Evolutionary conservation across 352 stramenopile genomes (phyloP), one percentile per base, ranked within the genome.

Genomic region (Pythium monospermum): DNA sequence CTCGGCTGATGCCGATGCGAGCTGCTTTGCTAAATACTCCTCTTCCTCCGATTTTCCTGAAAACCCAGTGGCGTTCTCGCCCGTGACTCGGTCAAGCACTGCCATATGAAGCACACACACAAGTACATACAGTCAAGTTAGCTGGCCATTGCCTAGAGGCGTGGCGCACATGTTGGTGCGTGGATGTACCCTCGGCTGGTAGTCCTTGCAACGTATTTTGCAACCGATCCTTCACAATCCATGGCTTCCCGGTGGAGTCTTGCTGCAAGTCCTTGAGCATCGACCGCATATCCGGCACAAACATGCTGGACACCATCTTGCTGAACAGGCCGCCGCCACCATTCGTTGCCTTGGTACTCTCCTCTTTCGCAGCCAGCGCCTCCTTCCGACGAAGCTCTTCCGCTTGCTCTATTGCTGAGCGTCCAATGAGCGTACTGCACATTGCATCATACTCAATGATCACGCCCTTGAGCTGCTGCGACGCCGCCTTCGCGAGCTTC

Each of bases 401-500:
- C 1, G 56, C 64, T 36, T 81, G 64, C 40, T 76, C 62, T 0
- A 54, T 50, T 3, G 51, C 51, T 4, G 49, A 49, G 48, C 53
- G 66, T 1, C 76, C 78, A 42, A 89, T 52, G 36, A 86, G 62
- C 35, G 79, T 85, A 61, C 73, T 76, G 63, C 76, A 90, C 35
- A 90, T 59, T 48, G 83, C 79, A 44, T 90, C 79, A 52, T 87
- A 90, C 65, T 87, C 79, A 63, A 90, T 53, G 41, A 90, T 61
- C 21, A 90, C 72, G 49, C 60, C 79, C 61, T 87, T 90, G 63
- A 90, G 69, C 61, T 85, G 69, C 64, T 83, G 79, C 40, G 65
- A 43, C 21, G 78, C 75, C 0, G 78, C 75, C 51, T 76, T 76
- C n/a, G 78, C 78, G 32, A 89, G 68, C 64, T 87, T 89, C 70